Evolutionary conservation across 2,329 filamentous ascomycete genomes (phyloP), one percentile per base, ranked within the genome.

Genomic region (Pseudogymnoascus sp.): DNA sequence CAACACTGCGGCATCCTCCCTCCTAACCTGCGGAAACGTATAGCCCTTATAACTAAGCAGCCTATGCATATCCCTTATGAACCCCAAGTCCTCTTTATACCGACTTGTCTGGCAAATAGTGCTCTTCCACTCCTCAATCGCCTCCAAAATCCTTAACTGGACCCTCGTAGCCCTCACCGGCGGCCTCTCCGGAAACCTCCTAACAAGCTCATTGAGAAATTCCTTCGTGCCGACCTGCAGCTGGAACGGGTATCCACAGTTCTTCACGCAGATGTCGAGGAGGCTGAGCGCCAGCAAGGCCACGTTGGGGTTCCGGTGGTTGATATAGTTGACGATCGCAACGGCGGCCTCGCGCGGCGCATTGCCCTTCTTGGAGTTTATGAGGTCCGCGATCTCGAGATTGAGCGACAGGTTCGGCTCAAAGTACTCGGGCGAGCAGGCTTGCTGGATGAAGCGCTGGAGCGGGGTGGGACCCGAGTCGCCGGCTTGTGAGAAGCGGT

Each of bases 241-340:
- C 74, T 99, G 95, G 77, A 99, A 99, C 1, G 95, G 93, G 75
- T 99, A 99, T 71, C 95, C 95, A 82, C 95, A 99, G 79, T 99
- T 99, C 81, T 99, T 99, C 77, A 97, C 95, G 77, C 95, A 97
- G 67, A 97, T 97, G 75, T 99, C 95, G 74, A 99, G 90, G 69
- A 99, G 85, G 79, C 88, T 87, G 73, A 97, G 83, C 65, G 95
- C 93, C 65, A 97, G 83, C 69, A 99, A 80, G 66, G 93, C 89
- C 69, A 99, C 91, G 76, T 96, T 97, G 66, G 93, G 90, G 75
- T 97, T 99, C 75, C 95, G 90, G 77, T 96, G 91, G 79, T 99
- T 99, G 81, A 97, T 87, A 73, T 93, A 92, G 77, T 89, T 88
- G 71, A 97, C 93, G 68, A 97, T 96, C 67, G 92, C 86, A 68